A percentile compares a stretch with the other conserved stretches of the same genome.
phyloP scores from a whole-genome alignment of 129 eudicot species.

The Artemisia annua region DNA sequence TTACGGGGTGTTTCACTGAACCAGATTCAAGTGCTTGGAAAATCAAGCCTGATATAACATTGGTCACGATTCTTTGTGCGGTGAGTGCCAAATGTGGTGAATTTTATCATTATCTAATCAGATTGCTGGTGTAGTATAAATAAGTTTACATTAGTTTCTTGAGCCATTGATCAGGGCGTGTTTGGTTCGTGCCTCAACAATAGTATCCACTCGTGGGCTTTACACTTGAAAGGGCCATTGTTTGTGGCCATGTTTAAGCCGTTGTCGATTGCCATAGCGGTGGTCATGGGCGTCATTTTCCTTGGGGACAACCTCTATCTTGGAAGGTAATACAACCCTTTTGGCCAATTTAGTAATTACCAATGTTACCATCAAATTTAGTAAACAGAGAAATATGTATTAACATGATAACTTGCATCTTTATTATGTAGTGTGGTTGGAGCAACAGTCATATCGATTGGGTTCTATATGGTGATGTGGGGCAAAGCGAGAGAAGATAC shows the following conservation, averaged over 20 bases:
- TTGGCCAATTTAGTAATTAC: not conserved
- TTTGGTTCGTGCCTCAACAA: slow-evolving; percentile 62
- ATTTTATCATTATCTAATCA: not conserved
- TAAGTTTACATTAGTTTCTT: not conserved
- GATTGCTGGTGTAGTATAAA: not conserved
- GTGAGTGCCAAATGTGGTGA: slow-evolving; percentile 37
- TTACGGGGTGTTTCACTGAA: slow-evolving; percentile 52
- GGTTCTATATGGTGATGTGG: slow-evolving; percentile 95
- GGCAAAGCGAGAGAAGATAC: slow-evolving; percentile 73
- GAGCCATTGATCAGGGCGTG: slow-evolving; percentile 43
- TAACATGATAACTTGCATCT: not conserved
- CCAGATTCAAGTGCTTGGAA: slow-evolving; percentile 62
- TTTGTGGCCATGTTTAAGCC: slow-evolving; percentile 86
- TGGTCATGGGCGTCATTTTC: slow-evolving; percentile 70
- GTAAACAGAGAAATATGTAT: not conserved
- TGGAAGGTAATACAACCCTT: slow-evolving; percentile 48
- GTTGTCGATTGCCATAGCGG: slow-evolving; percentile 74
- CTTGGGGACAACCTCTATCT: slow-evolving; percentile 75
- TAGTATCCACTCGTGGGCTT: slow-evolving; percentile 64
- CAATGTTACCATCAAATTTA: not conserved
- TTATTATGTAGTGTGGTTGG: slow-evolving; percentile 58
- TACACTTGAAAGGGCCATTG: slow-evolving; percentile 67
- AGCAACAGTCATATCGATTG: slow-evolving; percentile 59
- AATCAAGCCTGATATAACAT: slow-evolving; percentile 61
- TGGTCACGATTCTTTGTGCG: slow-evolving; percentile 69